These are phyloP conservation scores for Pueraria montana DNA, from an alignment of 306 rosid species.

Conservation along the genomic window DNA sequence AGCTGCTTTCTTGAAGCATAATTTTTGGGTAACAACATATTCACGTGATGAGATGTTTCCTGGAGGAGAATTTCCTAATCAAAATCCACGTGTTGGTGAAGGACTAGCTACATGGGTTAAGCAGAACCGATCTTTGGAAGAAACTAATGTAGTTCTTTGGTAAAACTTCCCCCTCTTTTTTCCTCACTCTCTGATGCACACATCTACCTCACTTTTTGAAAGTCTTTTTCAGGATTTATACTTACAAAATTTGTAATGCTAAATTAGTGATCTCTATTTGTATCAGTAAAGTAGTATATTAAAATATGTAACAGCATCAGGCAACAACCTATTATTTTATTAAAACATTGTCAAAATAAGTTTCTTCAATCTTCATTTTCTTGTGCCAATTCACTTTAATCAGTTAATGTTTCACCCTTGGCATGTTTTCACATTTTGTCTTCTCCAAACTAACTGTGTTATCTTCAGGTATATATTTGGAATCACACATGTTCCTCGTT, in stretches of 20 bases:
- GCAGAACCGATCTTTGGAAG: slow-evolving; percentile 80
- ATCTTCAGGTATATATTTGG: slow-evolving; percentile 85
- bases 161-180: slow-evolving; percentile 12
- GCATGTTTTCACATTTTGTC: slow-evolving; percentile 1
- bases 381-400: not conserved
- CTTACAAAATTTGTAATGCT: slow-evolving; percentile 7
- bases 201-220: not conserved
- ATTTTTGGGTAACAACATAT: slow-evolving; percentile 87
- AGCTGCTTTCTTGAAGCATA: slow-evolving; percentile 95
- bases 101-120: slow-evolving; percentile 89
- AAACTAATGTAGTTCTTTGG: slow-evolving; percentile 85
- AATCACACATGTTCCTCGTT: slow-evolving; percentile 79
- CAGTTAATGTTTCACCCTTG: not conserved
- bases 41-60: slow-evolving; percentile 81
- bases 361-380: slow-evolving; percentile 19
- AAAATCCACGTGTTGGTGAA: slow-evolving; percentile 84
- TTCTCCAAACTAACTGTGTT: slow-evolving; percentile 28
- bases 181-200: slow-evolving; percentile 6
- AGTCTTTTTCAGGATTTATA: slow-evolving; percentile 11
- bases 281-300: slow-evolving; percentile 2
- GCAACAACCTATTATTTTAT: not conserved
- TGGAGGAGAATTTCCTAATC: slow-evolving; percentile 96
- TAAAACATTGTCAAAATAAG: not conserved
- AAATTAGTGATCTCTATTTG: not conserved
- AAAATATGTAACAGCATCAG: slow-evolving; percentile 16